Base-by-base conservation (phyloP, 371 early-diverging fungal species). In the Syncephalastrum sp. region DNA sequence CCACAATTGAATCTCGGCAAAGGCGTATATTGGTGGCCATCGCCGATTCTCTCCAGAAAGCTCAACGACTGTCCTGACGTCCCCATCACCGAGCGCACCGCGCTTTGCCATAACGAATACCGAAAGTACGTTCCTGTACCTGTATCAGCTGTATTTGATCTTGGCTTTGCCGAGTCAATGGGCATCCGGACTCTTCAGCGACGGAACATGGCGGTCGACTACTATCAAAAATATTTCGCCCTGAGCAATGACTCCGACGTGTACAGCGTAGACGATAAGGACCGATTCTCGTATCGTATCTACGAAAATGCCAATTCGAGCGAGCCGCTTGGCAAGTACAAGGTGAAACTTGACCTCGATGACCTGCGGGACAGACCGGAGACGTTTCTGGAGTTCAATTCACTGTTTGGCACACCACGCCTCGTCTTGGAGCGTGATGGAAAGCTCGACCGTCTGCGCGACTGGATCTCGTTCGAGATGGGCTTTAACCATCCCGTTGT, bases 231-330 rank as follows among this genome's bases (percentile, higher is more conserved):
- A 10, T 33, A 33, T 10, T 47, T 25, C 42, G 38, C 14, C 12
- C 57, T 5, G 59, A 65, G 10, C 46, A 33, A 67, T 42, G 61
- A 53, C 23, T 45, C 49, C 42, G 38, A 53, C 17, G 57, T 72
- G 10, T 70, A 72, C 43, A 54, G 54, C 4, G 15, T 78, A 3
- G 43, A 63, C 17, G 82, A 82, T 56, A 43, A 51, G 44, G 46
- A 53, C 12, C 72, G 76, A 13, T 70, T 64, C 14, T 72, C 76
- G 5, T 82, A 82, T 50, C 73, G 80, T 15, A 70, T 82, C 7
- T 82, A 74, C 57, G 80, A 79, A 50, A 56, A 33, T 50, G 10
- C 25, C n/a, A 57, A 50, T 42, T 50, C 27, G n/a, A 68, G 69
- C 14, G 38, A 56, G 3, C 53, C 59, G 3, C 47, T 68, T 16